Percentiles rank a stretch among this genome's conserved stretches.
phyloP scores from a whole-genome alignment of 208 protist species.

The Leishmania braziliensis region DNA sequence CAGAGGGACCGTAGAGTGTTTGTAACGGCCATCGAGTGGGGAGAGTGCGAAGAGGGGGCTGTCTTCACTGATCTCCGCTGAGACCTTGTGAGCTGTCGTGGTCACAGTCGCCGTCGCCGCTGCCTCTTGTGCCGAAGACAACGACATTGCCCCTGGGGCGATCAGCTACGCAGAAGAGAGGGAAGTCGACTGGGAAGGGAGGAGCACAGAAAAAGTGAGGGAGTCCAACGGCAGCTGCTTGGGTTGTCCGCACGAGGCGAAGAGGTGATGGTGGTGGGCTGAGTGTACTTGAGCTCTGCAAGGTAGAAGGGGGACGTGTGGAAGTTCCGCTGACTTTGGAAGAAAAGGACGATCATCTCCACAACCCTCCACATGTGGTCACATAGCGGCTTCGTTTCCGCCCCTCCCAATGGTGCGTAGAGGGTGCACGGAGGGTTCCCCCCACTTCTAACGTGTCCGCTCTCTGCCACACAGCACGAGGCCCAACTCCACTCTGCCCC shows the following conservation, averaged over 20 bases:
- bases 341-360: too few relatives aligned
- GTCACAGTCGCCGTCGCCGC: background rate
- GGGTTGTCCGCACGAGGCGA: background rate
- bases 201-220: background rate
- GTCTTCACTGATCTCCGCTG: slow-evolving; percentile 44
- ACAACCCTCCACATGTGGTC: too few relatives aligned
- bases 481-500: too few relatives aligned
- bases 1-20: slow-evolving; percentile 55
- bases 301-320: too few relatives aligned
- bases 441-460: too few relatives aligned
- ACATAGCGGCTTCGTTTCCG: too few relatives aligned
- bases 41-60: slow-evolving; percentile 87
- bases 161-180: background rate
- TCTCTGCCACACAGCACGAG: too few relatives aligned
- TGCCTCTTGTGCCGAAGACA: background rate
- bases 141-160: background rate
- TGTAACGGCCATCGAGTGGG: slow-evolving; percentile 95
- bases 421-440: too few relatives aligned
- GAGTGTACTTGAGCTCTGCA: too few relatives aligned
- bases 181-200: background rate
- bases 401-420: too few relatives aligned
- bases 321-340: too few relatives aligned
- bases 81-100: slow-evolving; percentile 29
- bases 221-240: background rate
- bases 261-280: too few relatives aligned